Base-by-base conservation (phyloP, 1,139 yeast species). In the Kodamaea fungicola region DNA sequence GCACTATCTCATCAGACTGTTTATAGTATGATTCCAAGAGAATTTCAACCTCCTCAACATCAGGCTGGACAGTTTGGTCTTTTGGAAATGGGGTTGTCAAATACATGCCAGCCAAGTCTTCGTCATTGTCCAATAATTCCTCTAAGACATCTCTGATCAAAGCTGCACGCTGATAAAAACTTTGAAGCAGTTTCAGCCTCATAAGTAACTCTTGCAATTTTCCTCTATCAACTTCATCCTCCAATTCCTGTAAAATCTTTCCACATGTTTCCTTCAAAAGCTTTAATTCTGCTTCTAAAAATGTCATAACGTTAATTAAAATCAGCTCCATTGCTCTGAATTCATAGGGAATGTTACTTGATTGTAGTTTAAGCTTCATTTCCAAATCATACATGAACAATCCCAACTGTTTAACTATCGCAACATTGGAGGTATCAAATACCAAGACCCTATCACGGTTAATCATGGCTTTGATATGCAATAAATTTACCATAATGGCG, bases 1-100 rank as follows among this genome's bases (percentile, higher is more conserved):
- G 99, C 3, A 92, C 98, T 52, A 88, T 85, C 61, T 94, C 98
- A 54, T 94, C 98, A 58, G 95, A 86, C 52, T 92, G 97, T 43
- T 88, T 86, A 62, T 88, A 89, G 62, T 94, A 94, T 0, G 96
- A 80, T 55, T 94, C 99, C 29, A 94, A 62, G 40, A 94, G 74
- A 85, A 92, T 80, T 58, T 90, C 97, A 25, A 89, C 73, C 47
- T 90, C 97, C 8, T 80, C 82, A 41, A 79, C 79, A 54, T 78
- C 80, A 9, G 55, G 56, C 30, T 55, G 58, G 45, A 56, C 24
- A 35, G 59, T 59, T 53, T 56, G 51, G 26, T 47, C 45, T 26
- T 41, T 39, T 38, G 54, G 51, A 12, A 9, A 8, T 4, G 63
- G 55, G 16, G 73, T 76, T 0, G 87, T 78, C 34, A 92, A 64